Evolutionary conservation across 495 filamentous ascomycete species (phyloP).

Genomic region (Cercophora newfieldiana): DNA sequence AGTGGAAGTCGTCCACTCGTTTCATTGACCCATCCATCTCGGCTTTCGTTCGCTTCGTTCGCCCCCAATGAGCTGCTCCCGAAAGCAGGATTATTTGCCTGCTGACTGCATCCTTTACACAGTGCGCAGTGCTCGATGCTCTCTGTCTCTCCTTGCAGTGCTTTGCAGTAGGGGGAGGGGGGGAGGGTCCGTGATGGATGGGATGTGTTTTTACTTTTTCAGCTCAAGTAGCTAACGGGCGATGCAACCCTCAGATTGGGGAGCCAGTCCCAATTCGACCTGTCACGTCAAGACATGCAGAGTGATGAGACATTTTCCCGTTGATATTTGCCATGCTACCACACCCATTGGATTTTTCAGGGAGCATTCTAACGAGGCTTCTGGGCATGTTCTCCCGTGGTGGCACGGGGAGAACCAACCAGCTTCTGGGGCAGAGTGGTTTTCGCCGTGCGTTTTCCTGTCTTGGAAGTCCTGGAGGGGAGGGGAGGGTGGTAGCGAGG

Average conservation of each 20-base stretch:
- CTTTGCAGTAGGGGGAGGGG: not conserved
- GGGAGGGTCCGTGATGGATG: not conserved
- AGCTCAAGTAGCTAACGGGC: not conserved
- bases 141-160: not conserved
- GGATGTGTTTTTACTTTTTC: not conserved
- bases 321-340: slow-evolving; percentile 4
- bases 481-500: not conserved
- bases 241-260: not conserved
- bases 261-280: not conserved
- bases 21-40: not conserved
- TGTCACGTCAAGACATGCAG: slow-evolving; percentile 13
- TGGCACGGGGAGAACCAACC: not conserved
- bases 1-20: not conserved
- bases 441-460: not conserved
- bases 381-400: slow-evolving; percentile 14
- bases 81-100: slow-evolving; percentile 6
- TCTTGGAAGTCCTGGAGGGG: not conserved
- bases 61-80: not conserved
- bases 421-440: not conserved
- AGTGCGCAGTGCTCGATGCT: not conserved
- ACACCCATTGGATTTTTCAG: not conserved
- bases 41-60: too few relatives aligned
- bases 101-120: slow-evolving; percentile 6
- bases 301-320: slow-evolving; percentile 9
- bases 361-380: slow-evolving; percentile 10